phyloP scores from a whole-genome alignment of 2,329 filamentous ascomycete species.

The Fusarium neocosmosporiellum region DNA sequence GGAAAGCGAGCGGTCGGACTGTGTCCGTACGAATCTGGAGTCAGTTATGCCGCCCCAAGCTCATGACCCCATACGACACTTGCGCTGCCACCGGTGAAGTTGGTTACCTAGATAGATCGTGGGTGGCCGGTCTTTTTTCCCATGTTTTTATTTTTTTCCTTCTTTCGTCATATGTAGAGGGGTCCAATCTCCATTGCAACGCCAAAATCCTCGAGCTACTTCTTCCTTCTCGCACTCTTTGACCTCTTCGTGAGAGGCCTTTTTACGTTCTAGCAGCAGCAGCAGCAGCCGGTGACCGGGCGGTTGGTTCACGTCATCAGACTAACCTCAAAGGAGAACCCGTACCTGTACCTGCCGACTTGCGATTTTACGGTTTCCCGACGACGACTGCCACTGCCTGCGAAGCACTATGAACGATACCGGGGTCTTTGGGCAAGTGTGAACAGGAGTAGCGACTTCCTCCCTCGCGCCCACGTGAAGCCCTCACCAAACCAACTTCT shows the following conservation, averaged over 20 bases:
- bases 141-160: neutral
- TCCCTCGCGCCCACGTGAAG: neutral
- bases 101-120: conserved; percentile 20
- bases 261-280: neutral
- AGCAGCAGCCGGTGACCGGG: neutral
- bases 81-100: conserved; percentile 8
- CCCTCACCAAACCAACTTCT: neutral
- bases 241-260: neutral
- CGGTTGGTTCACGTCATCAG: conserved; percentile 8
- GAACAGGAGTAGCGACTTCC: conserved; percentile 5
- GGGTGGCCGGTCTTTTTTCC: conserved; percentile 2
- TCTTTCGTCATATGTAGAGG: conserved; percentile 10
- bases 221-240: neutral
- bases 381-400: conserved; percentile 15
- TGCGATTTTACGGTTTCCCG: neutral
- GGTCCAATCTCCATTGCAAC: conserved; percentile 13
- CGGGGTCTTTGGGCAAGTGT: conserved; percentile 6
- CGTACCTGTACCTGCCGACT: conserved; percentile 16
- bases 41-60: conserved; percentile 7
- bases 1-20: conserved; percentile 1
- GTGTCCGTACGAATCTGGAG: conserved; percentile 19
- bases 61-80: conserved; percentile 10
- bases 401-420: conserved; percentile 10
- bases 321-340: conserved; percentile 15
- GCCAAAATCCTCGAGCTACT: conserved; percentile 1